These are phyloP conservation scores for Brettanomyces custersianus DNA, from an alignment of 805 yeast genomes.

Conservation along the genomic window DNA sequence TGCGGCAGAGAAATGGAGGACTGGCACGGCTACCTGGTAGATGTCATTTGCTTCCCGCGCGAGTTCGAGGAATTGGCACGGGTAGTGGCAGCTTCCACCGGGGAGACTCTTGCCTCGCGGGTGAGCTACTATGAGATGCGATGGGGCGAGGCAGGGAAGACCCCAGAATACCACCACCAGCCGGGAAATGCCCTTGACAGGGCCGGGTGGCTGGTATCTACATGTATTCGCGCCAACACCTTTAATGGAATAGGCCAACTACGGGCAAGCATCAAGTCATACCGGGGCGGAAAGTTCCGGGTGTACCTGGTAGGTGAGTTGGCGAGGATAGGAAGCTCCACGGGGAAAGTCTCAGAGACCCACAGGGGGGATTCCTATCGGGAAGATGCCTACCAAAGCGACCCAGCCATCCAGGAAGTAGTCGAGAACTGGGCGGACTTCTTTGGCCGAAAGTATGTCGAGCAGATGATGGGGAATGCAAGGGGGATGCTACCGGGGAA, in stretches of 20 bases:
- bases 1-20: neutral
- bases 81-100: neutral
- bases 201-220: neutral
- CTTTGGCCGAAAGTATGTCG: neutral
- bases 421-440: neutral
- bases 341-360: too few relatives aligned
- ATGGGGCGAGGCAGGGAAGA: neutral
- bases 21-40: constrained; percentile 1
- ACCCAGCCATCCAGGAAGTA: neutral
- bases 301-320: neutral
- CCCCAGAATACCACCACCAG: neutral
- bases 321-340: too few relatives aligned
- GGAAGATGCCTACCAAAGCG: neutral
- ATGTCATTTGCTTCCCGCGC: constrained; percentile 1
- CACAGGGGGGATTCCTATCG: too few relatives aligned
- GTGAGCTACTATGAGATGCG: neutral
- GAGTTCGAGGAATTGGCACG: neutral
- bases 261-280: neutral
- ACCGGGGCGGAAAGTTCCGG: neutral
- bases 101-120: neutral
- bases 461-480: neutral
- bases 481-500: too few relatives aligned
- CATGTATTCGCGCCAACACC: neutral
- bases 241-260: neutral
- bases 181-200: too few relatives aligned